phyloP scores from a whole-genome alignment of 768 basidiomycete genomes.

The Boletus patriciae region DNA sequence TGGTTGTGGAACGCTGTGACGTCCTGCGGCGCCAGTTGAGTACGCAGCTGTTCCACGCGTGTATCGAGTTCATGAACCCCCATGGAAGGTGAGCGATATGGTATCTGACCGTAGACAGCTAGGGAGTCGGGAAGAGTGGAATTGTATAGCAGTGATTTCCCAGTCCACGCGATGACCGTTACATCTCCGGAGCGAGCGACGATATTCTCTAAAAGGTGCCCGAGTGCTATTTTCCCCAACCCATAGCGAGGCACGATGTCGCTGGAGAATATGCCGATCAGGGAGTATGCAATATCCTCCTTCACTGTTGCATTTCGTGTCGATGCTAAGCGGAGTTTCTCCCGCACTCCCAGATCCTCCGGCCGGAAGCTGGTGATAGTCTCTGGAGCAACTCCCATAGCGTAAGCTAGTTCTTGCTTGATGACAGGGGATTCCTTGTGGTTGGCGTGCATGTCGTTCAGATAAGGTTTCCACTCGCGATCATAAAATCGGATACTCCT shows the following conservation, averaged over 20 bases:
- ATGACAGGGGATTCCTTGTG: too few species aligned
- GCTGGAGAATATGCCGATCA: too few species aligned
- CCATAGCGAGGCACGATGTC: background rate
- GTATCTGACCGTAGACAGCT: background rate
- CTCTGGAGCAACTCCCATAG: background rate
- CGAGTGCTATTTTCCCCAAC: background rate
- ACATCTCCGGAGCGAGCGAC: background rate
- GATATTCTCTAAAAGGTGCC: constrained; percentile 5
- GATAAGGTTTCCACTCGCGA: constrained; percentile 7
- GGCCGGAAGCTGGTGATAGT: background rate
- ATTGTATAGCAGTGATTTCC: constrained; percentile 2
- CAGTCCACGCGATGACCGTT: constrained; percentile 4
- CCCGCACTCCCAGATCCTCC: constrained; percentile 1
- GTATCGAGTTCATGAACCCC: too few species aligned
- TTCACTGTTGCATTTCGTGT: too few species aligned
- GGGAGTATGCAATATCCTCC: too few species aligned
- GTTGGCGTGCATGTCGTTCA: background rate
- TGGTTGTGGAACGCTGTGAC: too few species aligned
- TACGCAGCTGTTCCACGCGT: too few species aligned
- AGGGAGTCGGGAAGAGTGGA: constrained; percentile 5
- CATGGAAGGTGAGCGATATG: too few species aligned
- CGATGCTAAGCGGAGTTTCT: too few species aligned
- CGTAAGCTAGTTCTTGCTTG: background rate
- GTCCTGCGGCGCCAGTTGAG: too few species aligned
- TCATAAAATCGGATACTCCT: constrained; percentile 13